Base-by-base conservation (phyloP, 2,329 filamentous ascomycete genomes). In the Fusarium nanum region DNA sequence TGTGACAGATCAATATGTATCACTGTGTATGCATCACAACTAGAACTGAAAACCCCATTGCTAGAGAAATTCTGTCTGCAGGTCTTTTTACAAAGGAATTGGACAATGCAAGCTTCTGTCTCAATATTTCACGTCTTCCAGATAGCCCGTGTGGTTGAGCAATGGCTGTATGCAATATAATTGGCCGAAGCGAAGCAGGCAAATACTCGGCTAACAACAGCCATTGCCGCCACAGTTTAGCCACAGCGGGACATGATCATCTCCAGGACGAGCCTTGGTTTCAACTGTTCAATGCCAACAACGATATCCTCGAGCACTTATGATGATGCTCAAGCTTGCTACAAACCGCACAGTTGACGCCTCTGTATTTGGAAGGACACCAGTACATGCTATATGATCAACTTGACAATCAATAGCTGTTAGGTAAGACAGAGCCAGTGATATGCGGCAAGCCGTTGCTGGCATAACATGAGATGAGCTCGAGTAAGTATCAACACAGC, bases 211-310 rank as follows among this genome's bases (percentile, higher is more conserved):
- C 56, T 74, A 75, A 74, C 66, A 34, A 22, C 53, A 57, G 58
- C 34, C 28, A 52, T 45, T 18, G 20, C 64, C 63, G 68, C 68
- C 71, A 73, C 69, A 58, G 45, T 58, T 62, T 61, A 73, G 74
- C 74, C 74, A 76, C 73, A 76, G 74, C 60, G 73, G 73, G 73
- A 74, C 69, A 72, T 56, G 60, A 64, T 65, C 73, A 61, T 70
- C 73, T 65, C 59, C 67, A 67, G 50, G 55, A 48, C 53, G 55
- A 71, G 67, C 48, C 64, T 61, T 66, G 67, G 72, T 68, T 75
- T 75, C 73, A 71, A 76, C 64, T 65, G 66, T 68, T 65, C 62
- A 65, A 52, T 52, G 63, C 55, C 73, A 72, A 72, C 64, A 56
- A 72, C 71, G 49, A 67, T 64, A 25, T 72, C 55, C 53, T 63